Evolutionary conservation across 345 rosid genomes (phyloP).

Genomic region (Ailanthus altissimus): DNA sequence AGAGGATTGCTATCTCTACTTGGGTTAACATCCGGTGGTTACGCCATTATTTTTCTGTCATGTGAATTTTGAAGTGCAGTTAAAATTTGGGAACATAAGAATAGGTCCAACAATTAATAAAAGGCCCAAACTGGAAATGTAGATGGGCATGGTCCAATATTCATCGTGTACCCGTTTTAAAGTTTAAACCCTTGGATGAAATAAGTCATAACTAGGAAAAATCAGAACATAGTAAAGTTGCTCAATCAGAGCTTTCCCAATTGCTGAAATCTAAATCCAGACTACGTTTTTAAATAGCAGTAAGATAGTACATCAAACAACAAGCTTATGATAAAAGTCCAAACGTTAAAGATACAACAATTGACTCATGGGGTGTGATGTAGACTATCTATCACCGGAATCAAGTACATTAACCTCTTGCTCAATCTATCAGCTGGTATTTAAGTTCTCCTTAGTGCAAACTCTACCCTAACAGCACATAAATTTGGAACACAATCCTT

Average conservation of each 20-base stretch:
- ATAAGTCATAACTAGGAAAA: too few species aligned
- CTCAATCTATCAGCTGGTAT: not conserved
- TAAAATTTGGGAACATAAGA: too few species aligned
- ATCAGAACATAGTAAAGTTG: not conserved
- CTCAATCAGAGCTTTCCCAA: not conserved
- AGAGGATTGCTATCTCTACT: not conserved
- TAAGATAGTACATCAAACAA: not conserved
- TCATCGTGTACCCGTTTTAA: too few species aligned
- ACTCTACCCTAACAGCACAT: not conserved
- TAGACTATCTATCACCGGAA: not conserved
- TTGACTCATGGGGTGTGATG: constrained; percentile 2
- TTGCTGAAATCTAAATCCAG: not conserved
- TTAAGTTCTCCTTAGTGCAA: not conserved
- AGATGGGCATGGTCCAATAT: too few species aligned
- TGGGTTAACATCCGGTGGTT: too few species aligned
- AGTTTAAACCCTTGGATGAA: too few species aligned
- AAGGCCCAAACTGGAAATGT: too few species aligned
- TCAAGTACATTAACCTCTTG: not conserved
- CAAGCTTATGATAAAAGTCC: not conserved
- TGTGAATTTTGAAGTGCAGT: too few species aligned
- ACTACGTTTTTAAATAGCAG: not conserved
- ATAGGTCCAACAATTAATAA: too few species aligned
- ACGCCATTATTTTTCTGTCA: too few species aligned
- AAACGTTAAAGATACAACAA: constrained; percentile 1
- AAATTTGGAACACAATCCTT: constrained; percentile 10